phyloP scores from a whole-genome alignment of 1,139 yeast genomes.

The Hyphopichia khmerensis region DNA sequence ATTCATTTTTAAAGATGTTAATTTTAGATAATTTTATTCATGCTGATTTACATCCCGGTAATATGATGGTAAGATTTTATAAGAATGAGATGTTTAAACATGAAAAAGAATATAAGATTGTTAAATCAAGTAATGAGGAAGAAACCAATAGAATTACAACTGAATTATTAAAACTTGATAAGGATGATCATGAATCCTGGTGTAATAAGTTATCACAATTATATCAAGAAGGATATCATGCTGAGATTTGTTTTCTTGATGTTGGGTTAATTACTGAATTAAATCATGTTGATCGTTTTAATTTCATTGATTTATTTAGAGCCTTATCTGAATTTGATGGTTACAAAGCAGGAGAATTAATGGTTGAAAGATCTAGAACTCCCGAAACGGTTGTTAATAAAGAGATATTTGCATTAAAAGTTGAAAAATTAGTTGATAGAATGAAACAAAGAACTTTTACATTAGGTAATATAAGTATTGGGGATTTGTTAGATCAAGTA shows the following conservation, averaged over 20 bases:
- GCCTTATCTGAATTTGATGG: constrained; percentile 93
- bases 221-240: constrained; percentile 65
- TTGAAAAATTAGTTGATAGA: constrained; percentile 75
- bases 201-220: constrained; percentile 47
- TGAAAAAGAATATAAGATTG: constrained; percentile 48
- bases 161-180: constrained; percentile 39
- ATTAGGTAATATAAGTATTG: constrained; percentile 86
- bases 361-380: constrained; percentile 91
- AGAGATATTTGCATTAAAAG: constrained; percentile 84
- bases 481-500: constrained; percentile 85
- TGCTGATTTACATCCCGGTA: constrained; percentile 96
- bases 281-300: constrained; percentile 70
- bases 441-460: constrained; percentile 90
- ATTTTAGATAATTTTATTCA: constrained; percentile 91
- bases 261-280: constrained; percentile 92
- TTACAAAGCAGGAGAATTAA: constrained; percentile 87
- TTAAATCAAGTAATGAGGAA: constrained; percentile 41
- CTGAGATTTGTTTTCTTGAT: constrained; percentile 88
- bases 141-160: constrained; percentile 51
- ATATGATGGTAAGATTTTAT: constrained; percentile 78
- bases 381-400: constrained; percentile 88
- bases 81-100: constrained; percentile 48
- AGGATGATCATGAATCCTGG: constrained; percentile 47
- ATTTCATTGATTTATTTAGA: constrained; percentile 85
- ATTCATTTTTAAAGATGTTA: constrained; percentile 89